Evolutionary conservation across 805 yeast species (phyloP).

Genomic region (Wickerhamomyces pijperi): DNA sequence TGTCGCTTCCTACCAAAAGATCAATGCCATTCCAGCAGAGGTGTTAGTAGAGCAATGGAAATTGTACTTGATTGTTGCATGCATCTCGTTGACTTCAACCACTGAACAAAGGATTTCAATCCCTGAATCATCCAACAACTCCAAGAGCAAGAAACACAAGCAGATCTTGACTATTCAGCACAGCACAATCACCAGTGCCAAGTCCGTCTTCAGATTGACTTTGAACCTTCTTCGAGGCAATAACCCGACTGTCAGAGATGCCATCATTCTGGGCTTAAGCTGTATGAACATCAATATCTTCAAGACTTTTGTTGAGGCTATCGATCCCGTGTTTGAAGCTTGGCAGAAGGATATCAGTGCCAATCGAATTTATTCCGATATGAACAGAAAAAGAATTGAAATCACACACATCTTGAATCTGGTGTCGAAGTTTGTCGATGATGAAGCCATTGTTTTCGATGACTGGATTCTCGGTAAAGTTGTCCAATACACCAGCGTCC

Average conservation of each 20-base stretch:
- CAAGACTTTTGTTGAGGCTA: constrained; percentile 66
- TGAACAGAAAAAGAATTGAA: constrained; percentile 54
- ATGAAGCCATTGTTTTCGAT: constrained; percentile 43
- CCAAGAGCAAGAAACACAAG: constrained; percentile 57
- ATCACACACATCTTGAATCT: constrained; percentile 66
- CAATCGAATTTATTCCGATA: constrained; percentile 20
- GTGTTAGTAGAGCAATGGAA: constrained; percentile 79
- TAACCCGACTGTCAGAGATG: constrained; percentile 64
- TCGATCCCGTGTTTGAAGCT: constrained; percentile 46
- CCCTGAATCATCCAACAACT: constrained; percentile 45
- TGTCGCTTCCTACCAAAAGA: constrained; percentile 18
- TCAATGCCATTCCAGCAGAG: constrained; percentile 46
- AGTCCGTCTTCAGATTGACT: constrained; percentile 79
- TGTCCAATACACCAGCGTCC: constrained; percentile 47
- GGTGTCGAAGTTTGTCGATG: constrained; percentile 50
- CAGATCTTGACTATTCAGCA: constrained; percentile 78
- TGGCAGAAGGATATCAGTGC: constrained; percentile 39
- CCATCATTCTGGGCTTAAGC: constrained; percentile 80
- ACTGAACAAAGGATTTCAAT: constrained; percentile 71
- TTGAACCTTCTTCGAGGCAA: constrained; percentile 68
- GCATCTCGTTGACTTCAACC: constrained; percentile 83
- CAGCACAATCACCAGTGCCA: constrained; percentile 87
- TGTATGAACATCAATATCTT: constrained; percentile 86
- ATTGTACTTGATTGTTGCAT: constrained; percentile 79
- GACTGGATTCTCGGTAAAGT: constrained; percentile 58